Evolutionary conservation across 2,329 filamentous ascomycete genomes (phyloP).

Genomic region (Trichophyton rubrum): DNA sequence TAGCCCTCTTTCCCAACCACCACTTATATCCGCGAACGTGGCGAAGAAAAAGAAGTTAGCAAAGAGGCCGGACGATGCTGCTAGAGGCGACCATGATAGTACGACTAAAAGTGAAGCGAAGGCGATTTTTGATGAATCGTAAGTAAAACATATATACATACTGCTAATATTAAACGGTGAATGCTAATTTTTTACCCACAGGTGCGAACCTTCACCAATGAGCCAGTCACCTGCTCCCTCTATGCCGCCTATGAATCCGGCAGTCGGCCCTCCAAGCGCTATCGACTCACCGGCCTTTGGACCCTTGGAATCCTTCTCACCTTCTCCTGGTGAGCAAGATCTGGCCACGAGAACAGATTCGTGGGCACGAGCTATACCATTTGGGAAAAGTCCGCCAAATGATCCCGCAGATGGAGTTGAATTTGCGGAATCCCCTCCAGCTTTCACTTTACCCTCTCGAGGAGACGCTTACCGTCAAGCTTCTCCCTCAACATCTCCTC

Average conservation of each 20-base stretch:
- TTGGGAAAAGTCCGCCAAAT: conserved; percentile 33
- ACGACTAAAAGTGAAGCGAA: conserved; percentile 20
- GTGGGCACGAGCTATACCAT: conserved; percentile 36
- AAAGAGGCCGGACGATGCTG: conserved; percentile 30
- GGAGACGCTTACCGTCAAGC: conserved; percentile 29
- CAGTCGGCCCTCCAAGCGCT: conserved; percentile 16
- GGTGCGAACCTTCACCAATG: background rate
- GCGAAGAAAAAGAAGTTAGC: conserved; percentile 17
- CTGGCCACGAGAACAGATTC: conserved; percentile 28
- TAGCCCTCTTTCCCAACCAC: conserved; percentile 16
- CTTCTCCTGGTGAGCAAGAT: conserved; percentile 22
- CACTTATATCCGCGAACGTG: conserved; percentile 10
- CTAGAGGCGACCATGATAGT: conserved; percentile 26
- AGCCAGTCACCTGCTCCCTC: background rate
- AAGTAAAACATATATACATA: conserved; percentile 12
- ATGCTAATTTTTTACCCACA: background rate
- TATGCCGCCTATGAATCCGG: background rate
- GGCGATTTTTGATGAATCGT: conserved; percentile 26
- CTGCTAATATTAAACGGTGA: background rate
- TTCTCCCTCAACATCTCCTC: conserved; percentile 34
- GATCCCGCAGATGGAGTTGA: conserved; percentile 26
- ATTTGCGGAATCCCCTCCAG: conserved; percentile 28
- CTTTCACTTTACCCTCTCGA: conserved; percentile 26
- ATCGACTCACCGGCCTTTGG: conserved; percentile 29
- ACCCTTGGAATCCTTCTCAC: conserved; percentile 24